Percentiles rank a stretch among this genome's conserved stretches.
phyloP scores from a whole-genome alignment of 1,284 basidiomycete genomes.

The Phlebopus sp. region DNA sequence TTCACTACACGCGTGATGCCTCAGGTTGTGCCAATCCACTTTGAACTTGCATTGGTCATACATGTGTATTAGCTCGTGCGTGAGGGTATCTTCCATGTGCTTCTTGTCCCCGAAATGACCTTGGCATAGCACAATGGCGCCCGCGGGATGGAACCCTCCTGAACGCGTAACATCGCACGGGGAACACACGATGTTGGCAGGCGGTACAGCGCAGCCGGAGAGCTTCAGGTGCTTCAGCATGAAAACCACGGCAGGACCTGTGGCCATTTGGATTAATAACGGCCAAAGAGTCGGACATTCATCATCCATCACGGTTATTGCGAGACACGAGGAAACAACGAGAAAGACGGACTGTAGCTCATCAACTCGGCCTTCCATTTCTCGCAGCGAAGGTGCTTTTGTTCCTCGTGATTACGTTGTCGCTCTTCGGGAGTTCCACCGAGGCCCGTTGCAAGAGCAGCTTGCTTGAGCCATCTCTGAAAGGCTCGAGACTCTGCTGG shows the following conservation, averaged over 20 bases:
- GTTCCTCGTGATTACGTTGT: constrained; percentile 32
- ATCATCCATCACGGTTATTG: constrained; percentile 7
- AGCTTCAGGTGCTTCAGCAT: constrained; percentile 85
- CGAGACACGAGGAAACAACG: constrained; percentile 11
- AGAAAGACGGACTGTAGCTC: constrained; percentile 43
- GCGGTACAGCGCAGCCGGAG: constrained; percentile 63
- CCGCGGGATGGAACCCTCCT: constrained; percentile 83
- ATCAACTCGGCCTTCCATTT: constrained; percentile 51
- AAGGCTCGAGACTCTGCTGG: constrained; percentile 30
- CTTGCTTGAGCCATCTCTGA: constrained; percentile 43
- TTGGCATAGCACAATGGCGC: constrained; percentile 79
- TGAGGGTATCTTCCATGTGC: constrained; percentile 91
- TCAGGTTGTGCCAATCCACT: constrained; percentile 86
- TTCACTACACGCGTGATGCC: constrained; percentile 96
- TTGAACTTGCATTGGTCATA: constrained; percentile 95
- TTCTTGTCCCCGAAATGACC: constrained; percentile 78
- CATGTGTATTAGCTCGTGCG: constrained; percentile 95
- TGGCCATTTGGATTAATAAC: constrained; percentile 1
- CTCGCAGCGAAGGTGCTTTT: constrained; percentile 42
- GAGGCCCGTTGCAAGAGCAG: constrained; percentile 41
- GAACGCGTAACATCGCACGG: constrained; percentile 74
- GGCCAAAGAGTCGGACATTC: constrained; percentile 7
- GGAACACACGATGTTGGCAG: constrained; percentile 75
- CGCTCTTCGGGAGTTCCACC: constrained; percentile 41
- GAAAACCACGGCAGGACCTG: constrained; percentile 84